These are phyloP conservation scores for Venturia nashicola DNA, from an alignment of 2,329 filamentous ascomycete genomes.

Conservation along the genomic window DNA sequence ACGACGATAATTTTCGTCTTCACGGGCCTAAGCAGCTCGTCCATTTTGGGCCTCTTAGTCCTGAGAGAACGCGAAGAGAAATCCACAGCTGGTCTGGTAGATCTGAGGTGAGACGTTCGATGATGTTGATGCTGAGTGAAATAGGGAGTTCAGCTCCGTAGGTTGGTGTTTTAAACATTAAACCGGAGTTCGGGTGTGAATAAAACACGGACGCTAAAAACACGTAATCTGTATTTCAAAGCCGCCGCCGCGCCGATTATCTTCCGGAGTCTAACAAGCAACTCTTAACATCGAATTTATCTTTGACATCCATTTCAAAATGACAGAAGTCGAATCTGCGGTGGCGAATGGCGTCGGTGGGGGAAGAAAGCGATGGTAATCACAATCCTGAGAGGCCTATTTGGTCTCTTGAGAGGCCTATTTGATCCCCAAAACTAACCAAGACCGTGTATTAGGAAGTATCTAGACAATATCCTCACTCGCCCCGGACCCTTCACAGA, in stretches of 20 bases:
- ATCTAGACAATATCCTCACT: slow-evolving; percentile 69
- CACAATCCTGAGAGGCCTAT: not conserved
- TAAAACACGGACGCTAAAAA: not conserved
- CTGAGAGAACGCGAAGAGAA: no score
- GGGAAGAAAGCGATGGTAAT: not conserved
- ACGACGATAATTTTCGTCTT: slow-evolving; percentile 24
- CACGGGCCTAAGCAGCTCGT: slow-evolving; percentile 36
- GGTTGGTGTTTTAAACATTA: not conserved
- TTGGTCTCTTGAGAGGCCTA: not conserved
- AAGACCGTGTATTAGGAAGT: slow-evolving; percentile 46
- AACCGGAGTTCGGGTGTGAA: no score
- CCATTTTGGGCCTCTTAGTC: slow-evolving; percentile 27
- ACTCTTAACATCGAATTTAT: not conserved
- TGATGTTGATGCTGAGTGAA: not conserved
- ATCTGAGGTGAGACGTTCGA: not conserved
- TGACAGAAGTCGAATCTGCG: not conserved
- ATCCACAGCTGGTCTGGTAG: not conserved
- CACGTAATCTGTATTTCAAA: not conserved
- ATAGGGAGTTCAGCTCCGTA: not conserved
- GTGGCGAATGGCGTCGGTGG: not conserved
- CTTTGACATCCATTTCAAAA: not conserved
- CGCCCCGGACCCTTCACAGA: slow-evolving; percentile 73
- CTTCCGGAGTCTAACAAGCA: not conserved
- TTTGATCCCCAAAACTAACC: not conserved
- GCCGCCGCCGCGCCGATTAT: not conserved